A percentile compares a stretch with the other conserved stretches of the same genome.
Evolutionary conservation across 2,329 filamentous ascomycete species (phyloP).

Genomic region (Ceratocystis eucalypticola): DNA sequence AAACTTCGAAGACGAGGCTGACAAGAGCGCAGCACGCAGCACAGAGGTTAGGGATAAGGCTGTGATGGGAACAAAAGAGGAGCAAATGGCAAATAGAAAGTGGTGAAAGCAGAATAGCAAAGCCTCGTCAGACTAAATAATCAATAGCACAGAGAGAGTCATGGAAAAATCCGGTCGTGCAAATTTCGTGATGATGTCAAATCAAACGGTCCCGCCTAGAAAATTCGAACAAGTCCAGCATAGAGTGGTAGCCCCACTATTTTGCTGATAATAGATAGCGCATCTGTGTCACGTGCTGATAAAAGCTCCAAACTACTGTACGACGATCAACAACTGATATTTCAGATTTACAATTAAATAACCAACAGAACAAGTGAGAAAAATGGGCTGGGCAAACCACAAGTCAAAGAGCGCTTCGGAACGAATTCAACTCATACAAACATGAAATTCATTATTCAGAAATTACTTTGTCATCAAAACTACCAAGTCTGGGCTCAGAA

Average conservation of each 20-base stretch:
- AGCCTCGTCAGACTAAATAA: background rate
- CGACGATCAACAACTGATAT: background rate
- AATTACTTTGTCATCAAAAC: background rate
- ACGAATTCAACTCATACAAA: background rate
- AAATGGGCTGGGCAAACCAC: background rate
- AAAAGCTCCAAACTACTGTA: background rate
- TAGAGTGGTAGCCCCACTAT: background rate
- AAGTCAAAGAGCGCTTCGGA: background rate
- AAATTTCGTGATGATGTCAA: conserved; percentile 9
- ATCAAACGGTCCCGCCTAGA: background rate
- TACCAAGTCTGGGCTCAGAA: too few species aligned
- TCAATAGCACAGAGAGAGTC: background rate
- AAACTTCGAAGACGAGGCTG: background rate
- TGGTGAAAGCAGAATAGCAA: conserved; percentile 2
- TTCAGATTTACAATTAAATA: background rate
- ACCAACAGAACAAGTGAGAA: background rate
- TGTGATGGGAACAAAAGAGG: background rate
- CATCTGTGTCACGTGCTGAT: background rate
- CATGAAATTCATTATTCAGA: background rate
- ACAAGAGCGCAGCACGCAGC: background rate
- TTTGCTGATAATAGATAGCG: background rate
- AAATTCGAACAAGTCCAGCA: background rate
- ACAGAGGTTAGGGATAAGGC: background rate
- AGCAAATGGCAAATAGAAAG: background rate
- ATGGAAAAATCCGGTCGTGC: background rate